A percentile compares a stretch with the other conserved stretches of the same genome.
Evolutionary conservation across 805 yeast species (phyloP).

Genomic region (Monosporozyma yasuniensis): DNA sequence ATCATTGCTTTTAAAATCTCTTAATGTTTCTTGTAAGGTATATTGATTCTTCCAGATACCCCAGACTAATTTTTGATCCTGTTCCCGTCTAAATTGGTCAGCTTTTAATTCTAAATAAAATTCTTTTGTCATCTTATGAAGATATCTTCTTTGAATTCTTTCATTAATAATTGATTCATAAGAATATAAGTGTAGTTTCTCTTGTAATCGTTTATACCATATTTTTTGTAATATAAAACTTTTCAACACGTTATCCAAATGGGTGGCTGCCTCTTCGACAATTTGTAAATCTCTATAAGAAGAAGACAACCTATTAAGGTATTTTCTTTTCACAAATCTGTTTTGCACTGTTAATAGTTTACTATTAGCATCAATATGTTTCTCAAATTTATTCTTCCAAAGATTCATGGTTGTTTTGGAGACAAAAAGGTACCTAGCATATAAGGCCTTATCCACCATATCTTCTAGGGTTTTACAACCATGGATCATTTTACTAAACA

Average conservation of each 20-base stretch:
- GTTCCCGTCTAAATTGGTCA: not conserved
- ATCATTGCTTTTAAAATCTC: not conserved
- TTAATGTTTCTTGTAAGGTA: not conserved
- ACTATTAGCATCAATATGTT: not conserved
- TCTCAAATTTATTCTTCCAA: not conserved
- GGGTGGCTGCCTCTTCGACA: not conserved
- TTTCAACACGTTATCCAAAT: constrained; percentile 6
- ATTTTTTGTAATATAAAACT: constrained; percentile 10
- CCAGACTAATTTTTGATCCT: not conserved
- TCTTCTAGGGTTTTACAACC: not conserved
- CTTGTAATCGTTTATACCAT: constrained; percentile 16
- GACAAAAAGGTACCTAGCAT: not conserved
- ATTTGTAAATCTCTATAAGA: not conserved
- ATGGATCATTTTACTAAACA: not conserved
- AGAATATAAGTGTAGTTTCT: constrained; percentile 4
- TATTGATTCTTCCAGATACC: not conserved
- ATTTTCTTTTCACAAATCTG: not conserved
- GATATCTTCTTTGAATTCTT: not conserved
- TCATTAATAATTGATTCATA: not conserved
- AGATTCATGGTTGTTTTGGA: not conserved
- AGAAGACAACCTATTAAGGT: not conserved
- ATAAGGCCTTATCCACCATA: not conserved
- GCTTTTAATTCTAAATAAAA: not conserved
- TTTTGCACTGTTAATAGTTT: not conserved
- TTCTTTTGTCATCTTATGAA: not conserved